Percentiles rank a stretch among this genome's conserved stretches.
These are phyloP conservation scores for Naganishia sp. DNA, from an alignment of 1,284 basidiomycete species.

Conservation along the genomic window DNA sequence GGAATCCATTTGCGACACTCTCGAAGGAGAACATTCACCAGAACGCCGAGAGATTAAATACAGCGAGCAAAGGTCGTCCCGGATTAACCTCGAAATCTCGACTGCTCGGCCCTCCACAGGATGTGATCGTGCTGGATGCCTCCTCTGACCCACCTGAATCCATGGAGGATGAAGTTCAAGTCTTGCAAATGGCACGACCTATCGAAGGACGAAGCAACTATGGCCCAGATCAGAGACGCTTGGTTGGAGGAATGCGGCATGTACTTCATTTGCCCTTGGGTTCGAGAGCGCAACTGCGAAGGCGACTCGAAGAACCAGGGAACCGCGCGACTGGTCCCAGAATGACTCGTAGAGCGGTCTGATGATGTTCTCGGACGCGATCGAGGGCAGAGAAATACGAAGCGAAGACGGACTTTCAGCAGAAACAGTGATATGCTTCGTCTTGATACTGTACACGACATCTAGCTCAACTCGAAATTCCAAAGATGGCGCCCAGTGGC, in stretches of 20 bases:
- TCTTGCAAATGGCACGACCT: background rate
- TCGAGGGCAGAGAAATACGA: background rate
- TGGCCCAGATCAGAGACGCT: background rate
- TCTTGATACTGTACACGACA: too few relatives aligned
- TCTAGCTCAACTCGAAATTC: too few relatives aligned
- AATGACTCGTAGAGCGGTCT: constrained; percentile 1
- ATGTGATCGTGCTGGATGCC: constrained; percentile 14
- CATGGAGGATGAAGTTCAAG: background rate
- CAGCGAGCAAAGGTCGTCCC: too few relatives aligned
- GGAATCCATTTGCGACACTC: constrained; percentile 15
- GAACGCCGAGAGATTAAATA: too few relatives aligned
- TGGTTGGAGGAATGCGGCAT: constrained; percentile 14
- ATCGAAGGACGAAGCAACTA: background rate
- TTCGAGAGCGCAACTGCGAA: background rate
- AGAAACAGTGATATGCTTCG: background rate
- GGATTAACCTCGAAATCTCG: background rate
- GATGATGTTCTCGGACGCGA: background rate
- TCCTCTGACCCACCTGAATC: constrained; percentile 15
- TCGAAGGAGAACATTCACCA: background rate
- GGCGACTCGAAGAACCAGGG: background rate
- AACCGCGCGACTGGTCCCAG: constrained; percentile 16
- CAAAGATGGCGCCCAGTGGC: too few relatives aligned
- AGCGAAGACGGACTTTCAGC: background rate
- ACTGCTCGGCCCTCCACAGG: background rate
- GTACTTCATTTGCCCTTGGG: too few relatives aligned